phyloP scores from a whole-genome alignment of 2,329 filamentous ascomycete species.

The Metarhizium humberi region DNA sequence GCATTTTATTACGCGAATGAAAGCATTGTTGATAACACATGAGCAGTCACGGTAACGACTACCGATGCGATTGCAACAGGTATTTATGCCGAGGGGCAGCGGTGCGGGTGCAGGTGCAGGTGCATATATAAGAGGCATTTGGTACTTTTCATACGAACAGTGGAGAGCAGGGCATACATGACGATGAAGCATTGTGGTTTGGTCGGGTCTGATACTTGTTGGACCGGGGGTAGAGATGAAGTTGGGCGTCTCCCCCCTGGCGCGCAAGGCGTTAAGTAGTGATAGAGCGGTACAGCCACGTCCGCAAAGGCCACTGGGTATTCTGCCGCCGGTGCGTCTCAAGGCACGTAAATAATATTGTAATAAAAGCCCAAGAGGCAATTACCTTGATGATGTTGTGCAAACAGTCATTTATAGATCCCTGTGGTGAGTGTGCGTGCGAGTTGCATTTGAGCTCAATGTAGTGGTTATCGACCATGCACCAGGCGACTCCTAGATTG shows the following conservation, averaged over 20 bases:
- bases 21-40: not conserved
- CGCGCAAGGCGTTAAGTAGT: conserved; percentile 14
- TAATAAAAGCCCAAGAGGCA: not conserved
- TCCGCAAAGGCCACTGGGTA: not conserved
- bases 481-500: not conserved
- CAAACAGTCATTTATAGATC: not conserved
- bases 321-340: not conserved
- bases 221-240: not conserved
- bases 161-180: not conserved
- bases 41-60: not conserved
- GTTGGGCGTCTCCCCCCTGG: not conserved
- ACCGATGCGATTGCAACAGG: too few species aligned
- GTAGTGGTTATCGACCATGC: conserved; percentile 1
- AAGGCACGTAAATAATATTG: conserved; percentile 4
- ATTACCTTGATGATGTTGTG: not conserved
- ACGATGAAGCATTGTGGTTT: not conserved
- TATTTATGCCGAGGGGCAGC: not conserved
- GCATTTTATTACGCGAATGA: not conserved
- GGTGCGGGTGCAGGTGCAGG: not conserved
- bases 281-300: conserved; percentile 18
- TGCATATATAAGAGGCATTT: not conserved
- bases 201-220: not conserved
- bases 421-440: not conserved
- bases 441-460: not conserved
- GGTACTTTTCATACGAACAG: not conserved